A percentile compares a stretch with the other conserved stretches of the same genome.
Conservation (phyloP, 2,329 filamentous ascomycete species). For the Monosporascus ibericus region DNA sequence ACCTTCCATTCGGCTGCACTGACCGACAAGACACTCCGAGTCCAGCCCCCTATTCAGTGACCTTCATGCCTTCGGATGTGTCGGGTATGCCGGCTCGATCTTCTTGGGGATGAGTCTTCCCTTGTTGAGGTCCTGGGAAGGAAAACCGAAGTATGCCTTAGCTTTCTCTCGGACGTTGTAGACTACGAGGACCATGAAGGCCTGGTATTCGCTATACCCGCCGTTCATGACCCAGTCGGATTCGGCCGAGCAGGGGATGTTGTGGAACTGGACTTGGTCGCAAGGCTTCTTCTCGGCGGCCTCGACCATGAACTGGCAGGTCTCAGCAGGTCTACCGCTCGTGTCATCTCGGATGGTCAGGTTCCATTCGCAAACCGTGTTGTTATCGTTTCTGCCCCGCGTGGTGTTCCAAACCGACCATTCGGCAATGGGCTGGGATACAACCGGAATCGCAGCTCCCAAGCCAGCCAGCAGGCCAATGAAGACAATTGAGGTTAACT, state of each 20-base stretch:
- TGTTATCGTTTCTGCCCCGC: background rate
- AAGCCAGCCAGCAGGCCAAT: background rate
- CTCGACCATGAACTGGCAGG: background rate
- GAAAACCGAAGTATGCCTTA: background rate
- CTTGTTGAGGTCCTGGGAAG: background rate
- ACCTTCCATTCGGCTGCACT: no score
- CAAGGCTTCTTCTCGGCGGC: background rate
- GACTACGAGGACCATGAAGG: background rate
- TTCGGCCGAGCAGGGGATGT: background rate
- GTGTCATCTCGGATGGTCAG: background rate
- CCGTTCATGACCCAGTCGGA: background rate
- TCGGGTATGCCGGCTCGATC: slow-evolving; percentile 9
- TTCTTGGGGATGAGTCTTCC: background rate
- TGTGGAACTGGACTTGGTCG: background rate
- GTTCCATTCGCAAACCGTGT: background rate
- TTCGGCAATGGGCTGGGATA: background rate
- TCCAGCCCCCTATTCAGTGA: no score
- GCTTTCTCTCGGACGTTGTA: background rate
- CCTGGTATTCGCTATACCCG: background rate
- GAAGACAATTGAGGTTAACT: background rate
- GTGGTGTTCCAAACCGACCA: background rate
- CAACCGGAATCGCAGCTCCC: background rate
- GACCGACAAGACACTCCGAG: no score
- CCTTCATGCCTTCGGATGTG: background rate
- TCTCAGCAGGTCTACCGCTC: background rate